These are phyloP conservation scores for Cucurbita pepo DNA, from an alignment of 306 rosid genomes.

Conservation along the genomic window DNA sequence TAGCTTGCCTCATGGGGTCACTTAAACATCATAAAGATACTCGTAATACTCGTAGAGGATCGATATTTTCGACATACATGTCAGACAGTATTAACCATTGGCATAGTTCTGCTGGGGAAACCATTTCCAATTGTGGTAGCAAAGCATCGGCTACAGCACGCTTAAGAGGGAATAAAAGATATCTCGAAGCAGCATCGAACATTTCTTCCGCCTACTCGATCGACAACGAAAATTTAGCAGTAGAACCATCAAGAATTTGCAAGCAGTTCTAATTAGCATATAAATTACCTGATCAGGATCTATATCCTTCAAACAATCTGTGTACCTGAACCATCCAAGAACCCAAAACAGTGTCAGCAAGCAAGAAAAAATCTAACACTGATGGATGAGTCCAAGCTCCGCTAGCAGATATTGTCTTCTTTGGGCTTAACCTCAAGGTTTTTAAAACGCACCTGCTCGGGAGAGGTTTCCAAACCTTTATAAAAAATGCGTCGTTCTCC, in stretches of 20 bases:
- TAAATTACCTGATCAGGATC: constrained; percentile 62
- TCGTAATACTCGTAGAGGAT: neutral
- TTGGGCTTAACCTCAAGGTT: no score
- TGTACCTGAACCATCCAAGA: constrained; percentile 58
- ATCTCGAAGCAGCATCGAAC: constrained; percentile 87
- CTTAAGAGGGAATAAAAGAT: constrained; percentile 77
- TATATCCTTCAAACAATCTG: constrained; percentile 72
- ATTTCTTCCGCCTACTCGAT: constrained; percentile 71
- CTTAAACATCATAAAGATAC: neutral
- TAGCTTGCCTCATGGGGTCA: neutral
- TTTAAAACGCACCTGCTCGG: no score
- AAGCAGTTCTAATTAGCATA: constrained; percentile 2
- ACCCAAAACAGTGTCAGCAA: constrained; percentile 1
- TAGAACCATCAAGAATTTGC: neutral
- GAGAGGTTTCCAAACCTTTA: no score
- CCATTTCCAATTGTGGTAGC: constrained; percentile 68
- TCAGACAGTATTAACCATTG: constrained; percentile 78
- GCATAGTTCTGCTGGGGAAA: constrained; percentile 74
- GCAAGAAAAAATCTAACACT: constrained; percentile 2
- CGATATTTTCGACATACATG: constrained; percentile 30
- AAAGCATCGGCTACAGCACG: constrained; percentile 84
- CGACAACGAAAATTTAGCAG: constrained; percentile 5
- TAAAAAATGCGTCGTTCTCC: no score
- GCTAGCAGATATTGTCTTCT: no score
- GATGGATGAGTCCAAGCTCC: neutral